phyloP scores from a whole-genome alignment of 208 protist genomes.

The Trichomonas tenax region DNA sequence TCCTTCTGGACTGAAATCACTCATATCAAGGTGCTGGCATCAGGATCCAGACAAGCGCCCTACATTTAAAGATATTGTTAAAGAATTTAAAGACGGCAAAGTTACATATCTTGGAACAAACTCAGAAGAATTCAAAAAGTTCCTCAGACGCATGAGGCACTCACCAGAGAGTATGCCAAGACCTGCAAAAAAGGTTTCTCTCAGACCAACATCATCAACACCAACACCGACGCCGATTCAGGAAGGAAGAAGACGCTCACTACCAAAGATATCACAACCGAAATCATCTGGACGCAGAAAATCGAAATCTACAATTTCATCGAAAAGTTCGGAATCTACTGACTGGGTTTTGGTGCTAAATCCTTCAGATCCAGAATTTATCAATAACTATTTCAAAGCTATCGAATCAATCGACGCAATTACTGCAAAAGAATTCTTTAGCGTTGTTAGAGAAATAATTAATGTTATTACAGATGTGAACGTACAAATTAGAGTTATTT shows the following conservation, averaged over 20 bases:
- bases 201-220: too few relatives aligned
- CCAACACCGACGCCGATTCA: not conserved
- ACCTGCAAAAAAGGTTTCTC: not conserved
- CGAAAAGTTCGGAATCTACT: not conserved
- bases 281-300: not conserved
- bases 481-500: not conserved
- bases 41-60: not conserved
- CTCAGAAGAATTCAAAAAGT: not conserved
- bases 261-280: not conserved
- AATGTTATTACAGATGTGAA: not conserved
- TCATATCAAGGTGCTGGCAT: not conserved
- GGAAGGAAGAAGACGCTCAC: not conserved
- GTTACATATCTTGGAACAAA: not conserved
- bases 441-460: not conserved
- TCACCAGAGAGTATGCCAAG: not conserved
- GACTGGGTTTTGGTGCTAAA: not conserved
- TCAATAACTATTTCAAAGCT: not conserved
- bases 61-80: not conserved
- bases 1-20: not conserved
- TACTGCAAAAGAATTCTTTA: not conserved
- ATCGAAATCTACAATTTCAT: not conserved
- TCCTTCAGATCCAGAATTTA: not conserved
- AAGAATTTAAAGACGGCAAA: not conserved
- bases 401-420: not conserved
- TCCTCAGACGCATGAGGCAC: not conserved